Evolutionary conservation across 2,329 filamentous ascomycete genomes (phyloP), one percentile per base, ranked within the genome.

Genomic region (Colletotrichum abscissum): DNA sequence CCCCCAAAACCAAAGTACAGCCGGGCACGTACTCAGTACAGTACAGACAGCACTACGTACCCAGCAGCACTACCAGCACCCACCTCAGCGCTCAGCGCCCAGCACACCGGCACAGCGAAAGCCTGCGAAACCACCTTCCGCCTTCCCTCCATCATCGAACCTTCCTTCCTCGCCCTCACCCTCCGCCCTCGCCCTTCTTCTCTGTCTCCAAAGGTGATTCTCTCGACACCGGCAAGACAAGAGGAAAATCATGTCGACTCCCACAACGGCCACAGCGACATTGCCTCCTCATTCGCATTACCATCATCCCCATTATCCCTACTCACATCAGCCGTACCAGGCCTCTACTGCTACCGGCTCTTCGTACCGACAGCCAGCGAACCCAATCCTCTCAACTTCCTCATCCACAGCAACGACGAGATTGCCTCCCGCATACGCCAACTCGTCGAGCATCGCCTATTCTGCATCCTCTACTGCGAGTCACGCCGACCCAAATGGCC

Each of bases 161-260:
- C 60, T 71, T 72, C 64, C 64, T 71, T 63, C 66, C 68, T 49
- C 42, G 42, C 19, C 42, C 42, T 49, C 42, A 49, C 42, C 19
- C 19, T 66, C 65, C 72, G 56, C 65, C 70, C 49, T 63, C 62
- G 58, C 64, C 46, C 62, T 62, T 56, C 22, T 26, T 60, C 42
- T 35, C 46, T 35, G 38, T 42, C 65, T 30, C 56, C 58, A 60
- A 35, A 22, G 49, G 59, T 76, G 76, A 76, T 75, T 72, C 69
- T 69, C 69, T 75, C 73, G 67, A 69, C 49, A 70, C 30, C 49
- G 57, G 46, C 49, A 63, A 49, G 35, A 46, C 49, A 70, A 64
- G 71, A 73, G 63, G 67, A 77, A 76, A 80, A 82, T 76, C 82
- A 95, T 96, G 94, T 95, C 94, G 87, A 95, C 93, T 78, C 93